These are phyloP conservation scores for Fraxinus floribunda DNA, from an alignment of 305 asterid species.

Conservation along the genomic window DNA sequence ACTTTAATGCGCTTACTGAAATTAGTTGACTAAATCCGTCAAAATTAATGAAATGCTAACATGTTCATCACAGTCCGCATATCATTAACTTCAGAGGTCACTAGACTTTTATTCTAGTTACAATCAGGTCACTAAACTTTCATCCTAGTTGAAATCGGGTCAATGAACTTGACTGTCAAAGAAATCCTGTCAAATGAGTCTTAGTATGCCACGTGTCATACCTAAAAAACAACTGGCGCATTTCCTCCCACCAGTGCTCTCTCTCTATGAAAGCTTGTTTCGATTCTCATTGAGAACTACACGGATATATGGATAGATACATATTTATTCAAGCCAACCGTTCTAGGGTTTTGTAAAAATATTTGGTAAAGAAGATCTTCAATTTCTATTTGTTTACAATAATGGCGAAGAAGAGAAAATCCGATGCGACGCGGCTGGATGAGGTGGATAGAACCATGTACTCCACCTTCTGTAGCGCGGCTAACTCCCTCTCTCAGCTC, in stretches of 20 bases:
- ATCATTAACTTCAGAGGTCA: background rate
- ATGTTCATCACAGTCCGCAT: background rate
- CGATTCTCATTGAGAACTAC: background rate
- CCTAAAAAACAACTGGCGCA: background rate
- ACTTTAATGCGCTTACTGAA: background rate
- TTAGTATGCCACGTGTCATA: background rate
- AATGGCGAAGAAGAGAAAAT: constrained; percentile 54
- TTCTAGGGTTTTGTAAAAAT: background rate
- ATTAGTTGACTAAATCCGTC: background rate
- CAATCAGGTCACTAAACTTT: background rate
- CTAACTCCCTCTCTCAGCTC: constrained; percentile 52
- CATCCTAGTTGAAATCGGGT: background rate
- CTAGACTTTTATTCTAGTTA: background rate
- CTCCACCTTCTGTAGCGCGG: constrained; percentile 47
- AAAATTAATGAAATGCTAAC: background rate
- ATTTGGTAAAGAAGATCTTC: background rate
- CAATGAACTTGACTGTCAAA: background rate
- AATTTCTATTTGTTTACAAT: background rate
- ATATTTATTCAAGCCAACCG: background rate
- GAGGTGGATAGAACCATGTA: constrained; percentile 60
- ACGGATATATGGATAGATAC: background rate
- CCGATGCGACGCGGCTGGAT: constrained; percentile 48
- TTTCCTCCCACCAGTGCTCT: background rate
- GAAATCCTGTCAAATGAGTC: background rate
- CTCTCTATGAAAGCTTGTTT: constrained; percentile 1